These are phyloP conservation scores for Sechiopsis laciniata DNA, from an alignment of 306 rosid genomes.

Conservation along the genomic window DNA sequence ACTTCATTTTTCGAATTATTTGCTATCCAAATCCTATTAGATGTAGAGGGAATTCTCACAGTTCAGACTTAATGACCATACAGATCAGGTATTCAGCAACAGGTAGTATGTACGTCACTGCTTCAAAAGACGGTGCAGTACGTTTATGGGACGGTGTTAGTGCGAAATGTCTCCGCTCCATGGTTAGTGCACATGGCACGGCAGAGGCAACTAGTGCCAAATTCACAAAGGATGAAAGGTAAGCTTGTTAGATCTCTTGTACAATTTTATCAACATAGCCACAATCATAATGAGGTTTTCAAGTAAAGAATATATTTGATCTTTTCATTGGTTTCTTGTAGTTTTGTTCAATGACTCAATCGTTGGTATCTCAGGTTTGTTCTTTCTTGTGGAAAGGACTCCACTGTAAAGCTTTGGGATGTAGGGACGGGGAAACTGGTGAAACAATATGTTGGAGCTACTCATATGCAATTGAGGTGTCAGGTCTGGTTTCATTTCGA, in stretches of 20 bases:
- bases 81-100: slow-evolving; percentile 83
- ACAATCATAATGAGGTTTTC: background rate
- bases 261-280: background rate
- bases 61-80: slow-evolving; percentile 27
- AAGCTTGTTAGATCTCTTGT: background rate
- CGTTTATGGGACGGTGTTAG: slow-evolving; percentile 85
- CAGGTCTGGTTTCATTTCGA: slow-evolving; percentile 43
- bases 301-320: background rate
- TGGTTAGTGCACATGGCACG: slow-evolving; percentile 69
- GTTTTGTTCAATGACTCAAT: background rate
- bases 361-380: slow-evolving; percentile 50
- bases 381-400: slow-evolving; percentile 91
- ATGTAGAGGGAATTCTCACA: slow-evolving; percentile 10
- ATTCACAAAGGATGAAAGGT: slow-evolving; percentile 81
- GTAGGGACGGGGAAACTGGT: slow-evolving; percentile 81
- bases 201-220: slow-evolving; percentile 78
- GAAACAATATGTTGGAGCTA: slow-evolving; percentile 76
- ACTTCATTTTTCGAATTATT: slow-evolving; percentile 1
- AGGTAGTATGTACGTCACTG: slow-evolving; percentile 82
- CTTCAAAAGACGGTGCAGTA: slow-evolving; percentile 78
- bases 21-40: slow-evolving; percentile 1
- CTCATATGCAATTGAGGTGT: slow-evolving; percentile 62
- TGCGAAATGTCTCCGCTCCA: slow-evolving; percentile 64
- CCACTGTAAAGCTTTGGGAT: slow-evolving; percentile 81
- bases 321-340: background rate